These are phyloP conservation scores for Kazachstania africana DNA, from an alignment of 805 yeast genomes.

Conservation along the genomic window DNA sequence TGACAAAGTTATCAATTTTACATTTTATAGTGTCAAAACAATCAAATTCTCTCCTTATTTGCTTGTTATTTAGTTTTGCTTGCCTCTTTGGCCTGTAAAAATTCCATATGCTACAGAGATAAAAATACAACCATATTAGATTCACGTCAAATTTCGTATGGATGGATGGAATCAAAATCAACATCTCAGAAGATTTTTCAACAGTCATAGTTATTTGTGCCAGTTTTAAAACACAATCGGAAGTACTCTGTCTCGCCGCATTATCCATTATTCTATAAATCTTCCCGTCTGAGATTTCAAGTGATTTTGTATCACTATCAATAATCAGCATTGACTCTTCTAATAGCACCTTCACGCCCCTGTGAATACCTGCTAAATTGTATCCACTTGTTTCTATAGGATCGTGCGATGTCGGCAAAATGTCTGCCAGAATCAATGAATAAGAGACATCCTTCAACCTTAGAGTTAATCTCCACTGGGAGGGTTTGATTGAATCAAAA, in stretches of 20 bases:
- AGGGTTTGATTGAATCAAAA: neutral
- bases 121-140: conserved; percentile 20
- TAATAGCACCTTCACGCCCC: conserved; percentile 16
- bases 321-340: conserved; percentile 13
- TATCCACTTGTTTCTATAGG: conserved; percentile 9
- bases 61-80: neutral
- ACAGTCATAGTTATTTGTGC: conserved; percentile 6
- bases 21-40: neutral
- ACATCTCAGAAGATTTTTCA: neutral
- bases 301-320: conserved; percentile 3
- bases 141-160: conserved; percentile 20
- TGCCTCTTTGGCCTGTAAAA: conserved; percentile 4
- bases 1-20: conserved; percentile 1
- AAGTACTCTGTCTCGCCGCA: conserved; percentile 1
- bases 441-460: conserved; percentile 18
- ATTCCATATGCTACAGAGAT: conserved; percentile 8
- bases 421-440: conserved; percentile 14
- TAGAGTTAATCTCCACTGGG: conserved; percentile 12
- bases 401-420: conserved; percentile 15
- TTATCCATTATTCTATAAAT: conserved; percentile 18
- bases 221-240: conserved; percentile 11
- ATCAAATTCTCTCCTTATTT: neutral
- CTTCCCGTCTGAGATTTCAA: conserved; percentile 10
- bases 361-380: conserved; percentile 14
- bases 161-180: conserved; percentile 12